Conservation (phyloP, 2,329 filamentous ascomycete species). For the Phyllosticta citribraziliensis region DNA sequence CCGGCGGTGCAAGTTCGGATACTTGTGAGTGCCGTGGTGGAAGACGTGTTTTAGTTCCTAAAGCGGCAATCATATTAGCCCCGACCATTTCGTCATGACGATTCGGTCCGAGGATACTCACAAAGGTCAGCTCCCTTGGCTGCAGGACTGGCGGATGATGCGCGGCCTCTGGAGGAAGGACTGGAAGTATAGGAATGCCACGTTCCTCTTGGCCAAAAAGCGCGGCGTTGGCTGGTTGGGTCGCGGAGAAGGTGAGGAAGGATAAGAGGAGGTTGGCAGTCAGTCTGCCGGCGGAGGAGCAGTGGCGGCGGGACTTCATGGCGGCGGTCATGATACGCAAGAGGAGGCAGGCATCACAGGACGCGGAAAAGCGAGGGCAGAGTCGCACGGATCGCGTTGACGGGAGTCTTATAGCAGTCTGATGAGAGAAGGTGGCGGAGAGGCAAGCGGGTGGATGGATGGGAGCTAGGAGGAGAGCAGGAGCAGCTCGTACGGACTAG, state of each 20-base stretch:
- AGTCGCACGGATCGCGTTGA: neutral
- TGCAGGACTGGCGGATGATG: constrained; percentile 1
- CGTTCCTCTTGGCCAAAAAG: neutral
- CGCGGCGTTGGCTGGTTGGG: constrained; percentile 2
- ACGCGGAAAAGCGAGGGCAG: neutral
- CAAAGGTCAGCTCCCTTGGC: constrained; percentile 9
- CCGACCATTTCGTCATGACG: constrained; percentile 12
- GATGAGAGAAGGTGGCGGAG: neutral
- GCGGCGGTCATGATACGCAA: constrained; percentile 14
- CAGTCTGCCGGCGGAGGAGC: constrained; percentile 10
- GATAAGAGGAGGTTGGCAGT: constrained; percentile 51
- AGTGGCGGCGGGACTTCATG: constrained; percentile 10
- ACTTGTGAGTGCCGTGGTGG: constrained; percentile 69
- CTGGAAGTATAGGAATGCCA: constrained; percentile 14
- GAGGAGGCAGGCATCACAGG: constrained; percentile 21
- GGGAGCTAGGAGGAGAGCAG: neutral
- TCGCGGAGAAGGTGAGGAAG: constrained; percentile 51
- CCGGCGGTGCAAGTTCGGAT: constrained; percentile 68
- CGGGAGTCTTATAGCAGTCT: neutral
- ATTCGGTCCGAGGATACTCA: constrained; percentile 7
- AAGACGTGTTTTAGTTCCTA: constrained; percentile 74
- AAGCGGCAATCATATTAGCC: neutral
- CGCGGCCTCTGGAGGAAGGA: constrained; percentile 15
- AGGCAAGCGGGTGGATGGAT: neutral
- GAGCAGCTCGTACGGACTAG: neutral